Evolutionary conservation across 306 rosid species (phyloP).

Genomic region (Datisca glomerata): DNA sequence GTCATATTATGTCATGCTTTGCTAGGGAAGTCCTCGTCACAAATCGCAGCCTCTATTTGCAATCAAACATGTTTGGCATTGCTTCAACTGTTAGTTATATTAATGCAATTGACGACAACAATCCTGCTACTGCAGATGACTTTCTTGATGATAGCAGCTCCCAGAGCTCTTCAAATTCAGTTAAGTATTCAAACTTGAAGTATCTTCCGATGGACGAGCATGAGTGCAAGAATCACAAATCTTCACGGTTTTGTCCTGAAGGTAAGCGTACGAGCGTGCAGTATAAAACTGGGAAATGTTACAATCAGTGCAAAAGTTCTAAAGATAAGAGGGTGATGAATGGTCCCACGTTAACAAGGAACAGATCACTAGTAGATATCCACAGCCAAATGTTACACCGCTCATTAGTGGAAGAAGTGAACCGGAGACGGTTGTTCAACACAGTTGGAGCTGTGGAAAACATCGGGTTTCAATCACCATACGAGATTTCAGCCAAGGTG

Average conservation of each 20-base stretch:
- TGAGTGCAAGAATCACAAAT: constrained; percentile 33
- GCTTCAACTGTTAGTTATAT: constrained; percentile 4
- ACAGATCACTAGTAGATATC: constrained; percentile 55
- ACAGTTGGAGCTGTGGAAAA: constrained; percentile 72
- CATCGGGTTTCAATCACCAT: constrained; percentile 67
- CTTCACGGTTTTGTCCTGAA: constrained; percentile 36
- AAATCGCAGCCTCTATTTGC: neutral
- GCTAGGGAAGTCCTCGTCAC: no score
- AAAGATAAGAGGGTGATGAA: constrained; percentile 32
- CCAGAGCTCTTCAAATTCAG: constrained; percentile 51
- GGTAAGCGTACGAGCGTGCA: constrained; percentile 22
- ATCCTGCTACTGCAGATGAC: constrained; percentile 54
- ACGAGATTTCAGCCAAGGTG: constrained; percentile 23
- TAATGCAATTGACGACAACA: no score
- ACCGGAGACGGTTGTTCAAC: constrained; percentile 54
- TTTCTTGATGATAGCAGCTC: constrained; percentile 58
- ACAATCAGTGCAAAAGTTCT: constrained; percentile 28
- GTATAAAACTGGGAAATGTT: constrained; percentile 7
- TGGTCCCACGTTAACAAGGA: constrained; percentile 34
- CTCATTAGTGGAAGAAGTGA: constrained; percentile 67
- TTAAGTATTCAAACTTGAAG: constrained; percentile 49
- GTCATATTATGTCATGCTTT: no score
- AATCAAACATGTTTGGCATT: neutral
- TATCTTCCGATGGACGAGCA: constrained; percentile 33
- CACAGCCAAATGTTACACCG: constrained; percentile 65